A percentile compares a stretch with the other conserved stretches of the same genome.
phyloP scores from a whole-genome alignment of 2,329 filamentous ascomycete species.

The Beauveria caledonica region DNA sequence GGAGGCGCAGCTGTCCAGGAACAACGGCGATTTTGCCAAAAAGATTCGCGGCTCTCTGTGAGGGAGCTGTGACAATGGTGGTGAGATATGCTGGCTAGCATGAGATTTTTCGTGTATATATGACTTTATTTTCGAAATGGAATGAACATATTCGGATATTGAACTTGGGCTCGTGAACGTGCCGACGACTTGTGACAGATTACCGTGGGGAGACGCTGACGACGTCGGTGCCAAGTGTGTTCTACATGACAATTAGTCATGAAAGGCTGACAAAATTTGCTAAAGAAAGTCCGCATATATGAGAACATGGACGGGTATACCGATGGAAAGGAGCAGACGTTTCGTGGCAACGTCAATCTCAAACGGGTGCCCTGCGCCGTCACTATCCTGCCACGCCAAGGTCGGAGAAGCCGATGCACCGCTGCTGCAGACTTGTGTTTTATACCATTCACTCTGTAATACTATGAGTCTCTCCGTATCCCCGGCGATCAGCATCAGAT shows the following conservation, averaged over 20 bases:
- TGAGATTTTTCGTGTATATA: constrained; percentile 5
- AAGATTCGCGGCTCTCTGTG: constrained; percentile 13
- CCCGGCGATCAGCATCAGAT: not conserved
- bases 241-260: no score
- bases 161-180: not conserved
- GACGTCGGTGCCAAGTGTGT: no score
- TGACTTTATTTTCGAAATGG: not conserved
- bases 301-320: no score
- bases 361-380: not conserved
- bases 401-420: not conserved
- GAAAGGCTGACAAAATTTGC: no score
- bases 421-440: not conserved
- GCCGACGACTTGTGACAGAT: not conserved
- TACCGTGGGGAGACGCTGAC: not conserved
- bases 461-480: not conserved
- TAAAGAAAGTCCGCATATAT: no score
- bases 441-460: not conserved
- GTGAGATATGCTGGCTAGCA: not conserved
- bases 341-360: no score
- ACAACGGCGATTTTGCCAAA: constrained; percentile 36
- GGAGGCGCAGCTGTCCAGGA: constrained; percentile 51
- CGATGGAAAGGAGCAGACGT: no score
- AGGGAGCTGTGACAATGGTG: not conserved
- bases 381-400: not conserved
- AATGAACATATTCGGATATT: constrained; percentile 1